Evolutionary conservation across 2,329 filamentous ascomycete species (phyloP).

Genomic region (Pseudogymnoascus sp.): DNA sequence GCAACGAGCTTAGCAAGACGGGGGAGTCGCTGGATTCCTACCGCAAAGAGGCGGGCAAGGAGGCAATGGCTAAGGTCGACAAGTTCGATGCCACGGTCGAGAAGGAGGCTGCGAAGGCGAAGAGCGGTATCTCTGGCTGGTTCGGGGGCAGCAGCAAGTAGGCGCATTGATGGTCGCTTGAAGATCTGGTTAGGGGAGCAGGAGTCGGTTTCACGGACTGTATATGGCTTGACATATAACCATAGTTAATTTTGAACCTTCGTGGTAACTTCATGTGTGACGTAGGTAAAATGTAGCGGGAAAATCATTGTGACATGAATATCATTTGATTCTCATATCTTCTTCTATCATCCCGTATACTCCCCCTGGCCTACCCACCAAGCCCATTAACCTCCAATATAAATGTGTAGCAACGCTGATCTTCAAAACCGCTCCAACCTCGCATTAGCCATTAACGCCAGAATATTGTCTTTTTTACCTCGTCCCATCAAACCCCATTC

Average conservation of each 20-base stretch:
- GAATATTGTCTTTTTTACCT: background rate
- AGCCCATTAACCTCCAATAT: background rate
- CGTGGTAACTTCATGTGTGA: background rate
- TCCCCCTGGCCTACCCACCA: background rate
- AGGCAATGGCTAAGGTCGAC: constrained; percentile 65
- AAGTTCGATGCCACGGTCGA: constrained; percentile 77
- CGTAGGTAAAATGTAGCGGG: background rate
- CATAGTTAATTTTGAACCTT: background rate
- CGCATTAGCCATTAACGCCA: background rate
- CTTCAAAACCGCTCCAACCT: background rate
- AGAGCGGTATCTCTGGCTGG: constrained; percentile 77
- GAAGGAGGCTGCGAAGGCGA: constrained; percentile 69
- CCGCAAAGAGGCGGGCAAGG: constrained; percentile 53
- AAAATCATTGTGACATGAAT: background rate
- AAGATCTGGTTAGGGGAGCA: too few species aligned
- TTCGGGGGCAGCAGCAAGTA: constrained; percentile 50
- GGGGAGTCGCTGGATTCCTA: constrained; percentile 52
- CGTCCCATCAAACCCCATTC: constrained; percentile 1
- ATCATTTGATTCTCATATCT: constrained; percentile 8
- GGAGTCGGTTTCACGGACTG: background rate
- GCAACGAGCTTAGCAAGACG: constrained; percentile 52
- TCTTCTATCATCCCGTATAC: background rate
- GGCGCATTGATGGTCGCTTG: background rate
- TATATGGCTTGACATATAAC: constrained; percentile 1
- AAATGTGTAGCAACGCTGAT: background rate